Evolutionary conservation across 441 rosid species (phyloP).

Genomic region (Monsonia emarginata): DNA sequence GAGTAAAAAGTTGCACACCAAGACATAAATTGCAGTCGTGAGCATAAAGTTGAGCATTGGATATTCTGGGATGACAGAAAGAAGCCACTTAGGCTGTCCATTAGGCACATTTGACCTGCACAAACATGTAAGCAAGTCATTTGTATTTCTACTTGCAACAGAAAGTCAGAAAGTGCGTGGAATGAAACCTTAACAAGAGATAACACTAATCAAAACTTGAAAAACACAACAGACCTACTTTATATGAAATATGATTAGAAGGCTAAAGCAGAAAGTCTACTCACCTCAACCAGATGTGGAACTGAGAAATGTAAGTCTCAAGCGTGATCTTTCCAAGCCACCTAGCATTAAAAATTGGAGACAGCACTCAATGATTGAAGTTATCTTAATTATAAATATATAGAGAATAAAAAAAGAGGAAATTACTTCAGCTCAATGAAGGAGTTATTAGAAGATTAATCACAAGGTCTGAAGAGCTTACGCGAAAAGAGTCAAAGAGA

Average conservation of each 20-base stretch:
- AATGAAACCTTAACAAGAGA: not conserved
- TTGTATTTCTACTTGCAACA: not conserved
- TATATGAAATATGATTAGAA: not conserved
- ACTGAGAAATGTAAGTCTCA: constrained; percentile 94
- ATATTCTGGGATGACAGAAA: constrained; percentile 79
- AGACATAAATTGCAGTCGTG: constrained; percentile 71
- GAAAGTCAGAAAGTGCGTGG: not conserved
- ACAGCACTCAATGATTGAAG: not conserved
- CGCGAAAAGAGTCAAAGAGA: constrained; percentile 77
- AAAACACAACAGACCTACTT: not conserved
- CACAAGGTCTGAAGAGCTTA: constrained; percentile 34
- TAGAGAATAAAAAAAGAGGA: not conserved
- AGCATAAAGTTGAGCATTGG: constrained; percentile 94
- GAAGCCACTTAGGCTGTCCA: constrained; percentile 98
- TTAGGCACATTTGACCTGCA: constrained; percentile 71
- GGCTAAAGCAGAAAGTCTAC: constrained; percentile 16
- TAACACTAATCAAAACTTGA: not conserved
- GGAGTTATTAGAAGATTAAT: not conserved
- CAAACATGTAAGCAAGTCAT: constrained; percentile 5
- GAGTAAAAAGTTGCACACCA: constrained; percentile 41
- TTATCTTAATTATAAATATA: no score
- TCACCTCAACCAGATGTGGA: constrained; percentile 98
- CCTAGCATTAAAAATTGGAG: constrained; percentile 32
- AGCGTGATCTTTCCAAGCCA: constrained; percentile 99
- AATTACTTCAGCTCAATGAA: not conserved